Evolutionary conservation across 805 yeast genomes (phyloP), one percentile per base, ranked within the genome.

Genomic region (Lipomyces yamanashiensis): DNA sequence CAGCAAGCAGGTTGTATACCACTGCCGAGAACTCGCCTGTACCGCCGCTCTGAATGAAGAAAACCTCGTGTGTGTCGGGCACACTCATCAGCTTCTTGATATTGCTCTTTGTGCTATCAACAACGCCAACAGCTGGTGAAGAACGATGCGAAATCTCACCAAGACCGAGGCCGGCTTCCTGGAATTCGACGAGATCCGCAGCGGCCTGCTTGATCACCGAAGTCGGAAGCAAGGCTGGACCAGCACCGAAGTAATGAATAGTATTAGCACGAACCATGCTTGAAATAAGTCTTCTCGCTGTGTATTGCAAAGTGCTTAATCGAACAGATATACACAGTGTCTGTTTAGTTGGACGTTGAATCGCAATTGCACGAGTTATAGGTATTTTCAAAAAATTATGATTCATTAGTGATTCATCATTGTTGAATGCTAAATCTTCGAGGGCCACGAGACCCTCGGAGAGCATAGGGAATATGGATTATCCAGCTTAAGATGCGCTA

Each of bases 111-210:
- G 98, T 86, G 67, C 84, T 84, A 67, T 91, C 87, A 67, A 95
- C 87, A 62, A 95, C 87, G 62, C 82, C 80, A 34, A 82, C 81
- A 34, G 97, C 99, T 37, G 89, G 89, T 61, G 84, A 82, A 4
- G 97, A 90, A 71, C 99, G 89, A 76, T 95, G 99, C 28, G 98
- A 92, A 71, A 95, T 90, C 77, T 95, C 99, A 70, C 98, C 98
- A 53, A 91, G 82, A 50, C 99, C 99, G 62, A 95, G 81, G 34
- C 92, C 96, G 40, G 81, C 78, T 48, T 79, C 81, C 59, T 88
- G 79, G 77, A 84, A 95, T 72, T 86, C 84, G 66, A 95, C 74
- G 67, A 95, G 80, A 74, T 95, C 98, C 39, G 76, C 74, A 1
- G 98, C 96, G 5, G 98, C 97, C 78, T 90, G 87, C 77, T 90